Evolutionary conservation across 345 rosid genomes (phyloP), one percentile per base, ranked within the genome.

Genomic region (Cochlearia excelsa): DNA sequence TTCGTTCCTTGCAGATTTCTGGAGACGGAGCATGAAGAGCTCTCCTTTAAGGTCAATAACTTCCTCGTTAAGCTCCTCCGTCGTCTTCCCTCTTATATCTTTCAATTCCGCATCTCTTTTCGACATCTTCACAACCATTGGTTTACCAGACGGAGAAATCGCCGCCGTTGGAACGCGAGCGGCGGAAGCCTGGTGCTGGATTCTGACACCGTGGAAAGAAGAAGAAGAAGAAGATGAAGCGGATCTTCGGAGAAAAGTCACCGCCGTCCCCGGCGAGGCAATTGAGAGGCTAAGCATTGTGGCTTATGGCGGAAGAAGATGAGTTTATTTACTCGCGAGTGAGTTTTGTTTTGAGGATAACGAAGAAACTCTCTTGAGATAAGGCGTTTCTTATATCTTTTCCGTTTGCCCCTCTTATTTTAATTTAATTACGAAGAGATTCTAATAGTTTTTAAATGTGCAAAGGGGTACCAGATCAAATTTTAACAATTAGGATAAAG

Each of bases 31-130:
- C 87, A 92, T 86, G 66, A 92, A 79, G 41, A 88, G 88, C 74
- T 92, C 99, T n/a, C 97, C 97, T 65, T 92, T 92, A 52, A 92
- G 77, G 40, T 88, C 95, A 28, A 88, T 65, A 6, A 88, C 91
- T 71, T 92, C 89, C 54, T 92, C 91, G 61, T 86, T 82, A 59
- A 92, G 84, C 64, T 88, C 77, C 44, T 86, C 91, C 9, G 87
- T 82, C 34, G 86, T 78, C 69, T 78, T 81, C 46, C 75, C 70
- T 60, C 91, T 80, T 26, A 88, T 92, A 57, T 83, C 91, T 71
- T 83, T 85, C 80, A 88, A 0, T 61, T 88, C 91, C 65, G 84
- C 88, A 30, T 74, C 87, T 70, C 81, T 80, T 79, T 88, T 86
- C 1, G 95, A 87, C 99, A 92, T 92, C 87, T 61, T 76, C 45